Evolutionary conservation across 2,329 filamentous ascomycete genomes (phyloP), one percentile per base, ranked within the genome.

Genomic region (Epichloe festucae): DNA sequence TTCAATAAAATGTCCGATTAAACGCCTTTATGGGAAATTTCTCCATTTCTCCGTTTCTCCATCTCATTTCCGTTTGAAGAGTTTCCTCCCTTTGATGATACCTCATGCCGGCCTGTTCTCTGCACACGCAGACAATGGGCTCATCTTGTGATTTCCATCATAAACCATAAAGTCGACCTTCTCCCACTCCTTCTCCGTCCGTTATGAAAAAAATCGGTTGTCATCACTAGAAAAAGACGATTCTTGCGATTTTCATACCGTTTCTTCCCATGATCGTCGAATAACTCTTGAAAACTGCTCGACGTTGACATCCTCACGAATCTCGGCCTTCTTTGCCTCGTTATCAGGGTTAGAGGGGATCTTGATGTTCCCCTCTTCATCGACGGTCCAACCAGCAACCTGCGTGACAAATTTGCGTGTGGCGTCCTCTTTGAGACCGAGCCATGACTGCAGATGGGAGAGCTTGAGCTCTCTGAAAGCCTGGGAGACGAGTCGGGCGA

Each of bases 301-400:
- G 54, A 95, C 84, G 70, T 86, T 89, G 64, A 98, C 93, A 58
- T 93, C 90, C 76, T 98, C 93, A 62, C 90, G 81, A 63, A 96
- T 94, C 68, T 96, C 87, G 41, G 89, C 85, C 70, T 93, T 93
- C 76, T 94, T 89, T 44, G 89, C 93, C 79, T 97, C 91, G 68
- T 96, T 96, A 72, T 98, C 93, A 65, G 93, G 87, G 74, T 98
- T 98, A 63, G 84, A 75, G 52, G 93, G 93, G 52, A 98, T 80
- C 67, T 81, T 80, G 56, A 96, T 83, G 43, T 73, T 64, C 36
- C 77, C 74, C 50, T 75, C 81, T 34, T 75, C 73, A 55, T 88
- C 85, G 42, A 96, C 77, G 61, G 79, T 80, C 89, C 91, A 98
- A 58, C 86, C 88, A 64, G 86, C 93, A 11, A 91, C 86, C 67